Evolutionary conservation across 2,329 filamentous ascomycete genomes (phyloP), one percentile per base, ranked within the genome.

Genomic region (Sclerotinia spermophila): DNA sequence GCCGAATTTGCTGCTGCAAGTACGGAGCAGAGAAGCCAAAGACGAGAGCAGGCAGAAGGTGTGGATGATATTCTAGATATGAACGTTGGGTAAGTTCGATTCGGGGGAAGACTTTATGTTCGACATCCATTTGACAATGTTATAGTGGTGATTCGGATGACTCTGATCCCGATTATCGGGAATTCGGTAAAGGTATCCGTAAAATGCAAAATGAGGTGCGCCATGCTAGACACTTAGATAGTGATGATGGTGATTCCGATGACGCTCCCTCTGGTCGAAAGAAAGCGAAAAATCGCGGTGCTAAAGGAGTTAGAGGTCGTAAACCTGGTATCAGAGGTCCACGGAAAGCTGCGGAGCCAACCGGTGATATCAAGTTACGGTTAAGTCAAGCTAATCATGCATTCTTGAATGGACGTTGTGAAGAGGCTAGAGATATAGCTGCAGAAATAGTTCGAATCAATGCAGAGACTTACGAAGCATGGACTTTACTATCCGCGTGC

Each of bases 391-490:
- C 92, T 4, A 92, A 89, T 71, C 84, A 89, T 72, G 87, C 89
- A 6, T 94, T 90, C 77, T 83, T 93, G 71, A 83, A 85, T 15
- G 83, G 85, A 38, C 84, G 90, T 30, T 89, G 90, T 73, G 84
- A 87, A 7, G 82, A 84, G 55, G 89, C 91, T 7, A 81, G 88
- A 48, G 84, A 85, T 24, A 82, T 86, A 33, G 85, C 88, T 13
- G 84, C 85, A 55, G 88, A 91, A 75, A 86, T 90, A 71, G 89
- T 91, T 75, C 85, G 88, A 66, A 89, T 91, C 77, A 91, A 91
- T 73, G 87, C 87, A 30, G 88, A 90, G 78, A 90, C 87, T 1
- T 84, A 89, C 72, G 85, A 87, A 74, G 89, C 89, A 35, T 91
- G 89, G 89, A 86, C 84, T 21, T 82, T 89, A 19, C 79, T 91